A percentile compares a stretch with the other conserved stretches of the same genome.
These are phyloP conservation scores for Selaginella tamariscina DNA, from an alignment of 75 land plant species.

Conservation along the genomic window DNA sequence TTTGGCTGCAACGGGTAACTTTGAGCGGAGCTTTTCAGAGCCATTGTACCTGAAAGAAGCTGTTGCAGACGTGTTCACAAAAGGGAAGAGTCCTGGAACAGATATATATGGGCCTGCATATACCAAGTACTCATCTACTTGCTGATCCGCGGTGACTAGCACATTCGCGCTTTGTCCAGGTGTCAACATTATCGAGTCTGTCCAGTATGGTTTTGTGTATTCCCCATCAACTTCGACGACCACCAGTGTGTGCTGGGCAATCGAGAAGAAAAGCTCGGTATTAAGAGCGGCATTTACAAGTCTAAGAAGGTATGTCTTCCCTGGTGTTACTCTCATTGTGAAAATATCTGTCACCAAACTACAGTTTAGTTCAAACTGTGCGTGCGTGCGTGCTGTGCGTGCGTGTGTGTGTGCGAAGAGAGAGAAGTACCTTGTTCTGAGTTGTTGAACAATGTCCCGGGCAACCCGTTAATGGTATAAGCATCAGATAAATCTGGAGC, in stretches of 20 bases:
- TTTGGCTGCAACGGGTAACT: too few species aligned
- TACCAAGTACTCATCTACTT: slow-evolving; percentile 16
- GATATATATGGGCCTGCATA: not conserved
- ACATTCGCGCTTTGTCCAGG: slow-evolving; percentile 58
- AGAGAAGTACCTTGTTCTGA: not conserved
- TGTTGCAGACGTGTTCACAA: not conserved
- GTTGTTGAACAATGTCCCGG: not conserved
- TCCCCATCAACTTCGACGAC: slow-evolving; percentile 48
- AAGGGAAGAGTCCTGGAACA: not conserved
- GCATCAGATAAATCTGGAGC: slow-evolving; percentile 3
- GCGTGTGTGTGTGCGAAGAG: too few species aligned
- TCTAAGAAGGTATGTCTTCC: slow-evolving; percentile 45
- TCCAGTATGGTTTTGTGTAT: slow-evolving; percentile 33
- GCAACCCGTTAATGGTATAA: slow-evolving; percentile 8
- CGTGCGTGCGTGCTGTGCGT: too few species aligned
- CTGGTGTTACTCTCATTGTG: slow-evolving; percentile 19
- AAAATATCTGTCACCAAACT: slow-evolving; percentile 43
- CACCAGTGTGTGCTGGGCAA: slow-evolving; percentile 44
- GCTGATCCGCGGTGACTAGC: slow-evolving; percentile 36
- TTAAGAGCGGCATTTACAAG: slow-evolving; percentile 54
- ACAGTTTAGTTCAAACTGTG: too few species aligned
- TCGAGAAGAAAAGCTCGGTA: slow-evolving; percentile 51
- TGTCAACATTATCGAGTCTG: slow-evolving; percentile 24
- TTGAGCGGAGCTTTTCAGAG: too few species aligned
- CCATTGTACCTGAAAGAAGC: not conserved